phyloP scores from a whole-genome alignment of 2,329 filamentous ascomycete species.

The Exserohilum rostratum region DNA sequence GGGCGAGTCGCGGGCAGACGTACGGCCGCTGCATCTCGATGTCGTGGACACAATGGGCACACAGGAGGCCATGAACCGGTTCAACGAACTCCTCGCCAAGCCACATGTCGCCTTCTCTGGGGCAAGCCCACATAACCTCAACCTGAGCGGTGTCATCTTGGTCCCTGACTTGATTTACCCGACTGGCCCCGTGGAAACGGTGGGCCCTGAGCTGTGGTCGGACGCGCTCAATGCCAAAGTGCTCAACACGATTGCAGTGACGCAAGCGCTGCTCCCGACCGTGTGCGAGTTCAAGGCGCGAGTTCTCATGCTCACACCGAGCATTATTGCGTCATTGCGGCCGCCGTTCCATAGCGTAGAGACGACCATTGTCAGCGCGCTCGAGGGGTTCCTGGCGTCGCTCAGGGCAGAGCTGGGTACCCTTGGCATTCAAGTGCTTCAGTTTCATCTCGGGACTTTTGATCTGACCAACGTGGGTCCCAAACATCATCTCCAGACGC shows the following conservation, averaged over 20 bases:
- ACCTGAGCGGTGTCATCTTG: constrained; percentile 79
- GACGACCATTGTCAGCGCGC: constrained; percentile 80
- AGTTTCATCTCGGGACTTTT: constrained; percentile 90
- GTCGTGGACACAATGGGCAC: constrained; percentile 76
- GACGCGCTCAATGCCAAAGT: constrained; percentile 93
- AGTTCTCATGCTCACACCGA: constrained; percentile 78
- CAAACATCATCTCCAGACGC: constrained; percentile 49
- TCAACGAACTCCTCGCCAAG: constrained; percentile 72
- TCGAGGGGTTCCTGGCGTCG: constrained; percentile 84
- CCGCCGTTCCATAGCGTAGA: constrained; percentile 85
- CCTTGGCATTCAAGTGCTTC: constrained; percentile 77
- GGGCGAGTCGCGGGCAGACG: constrained; percentile 77
- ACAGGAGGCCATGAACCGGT: constrained; percentile 72
- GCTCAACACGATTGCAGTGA: constrained; percentile 84
- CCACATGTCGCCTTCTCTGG: constrained; percentile 78
- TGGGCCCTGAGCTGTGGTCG: constrained; percentile 82
- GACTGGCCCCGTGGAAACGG: constrained; percentile 81
- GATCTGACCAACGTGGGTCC: constrained; percentile 72
- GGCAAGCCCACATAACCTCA: constrained; percentile 75
- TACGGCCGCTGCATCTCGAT: constrained; percentile 81
- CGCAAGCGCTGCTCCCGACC: constrained; percentile 78
- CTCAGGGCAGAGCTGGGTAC: constrained; percentile 79
- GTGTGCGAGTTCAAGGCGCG: constrained; percentile 63
- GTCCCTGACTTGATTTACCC: constrained; percentile 81
- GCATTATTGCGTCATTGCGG: constrained; percentile 78